Percentiles rank a stretch among this genome's conserved stretches.
These are phyloP conservation scores for Oryza glaberrima DNA, from an alignment of 176 grass and related monocot genomes.

Conservation along the genomic window DNA sequence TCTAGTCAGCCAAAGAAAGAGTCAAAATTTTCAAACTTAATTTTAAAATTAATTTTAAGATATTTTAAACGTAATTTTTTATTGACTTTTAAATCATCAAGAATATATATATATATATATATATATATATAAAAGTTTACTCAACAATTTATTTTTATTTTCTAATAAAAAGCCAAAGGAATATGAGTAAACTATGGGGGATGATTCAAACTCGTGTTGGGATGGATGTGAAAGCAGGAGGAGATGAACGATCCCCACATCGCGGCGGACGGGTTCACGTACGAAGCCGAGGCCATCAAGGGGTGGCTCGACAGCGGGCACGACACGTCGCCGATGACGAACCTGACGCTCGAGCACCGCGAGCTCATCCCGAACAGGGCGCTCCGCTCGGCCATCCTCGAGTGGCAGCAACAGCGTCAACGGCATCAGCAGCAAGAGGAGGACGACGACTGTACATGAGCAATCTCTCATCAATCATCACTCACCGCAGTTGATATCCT, in stretches of 20 bases:
- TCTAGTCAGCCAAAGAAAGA: too few relatives aligned
- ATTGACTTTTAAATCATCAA: too few relatives aligned
- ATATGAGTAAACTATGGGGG: too few relatives aligned
- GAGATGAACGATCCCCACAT: slow-evolving; percentile 63
- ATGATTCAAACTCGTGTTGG: neutral
- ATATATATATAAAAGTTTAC: too few relatives aligned
- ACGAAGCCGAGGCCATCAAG: slow-evolving; percentile 66
- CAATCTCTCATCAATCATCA: neutral
- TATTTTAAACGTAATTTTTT: too few relatives aligned
- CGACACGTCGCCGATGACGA: slow-evolving; percentile 70
- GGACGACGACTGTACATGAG: neutral
- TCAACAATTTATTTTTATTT: too few relatives aligned
- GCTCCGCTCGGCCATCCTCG: slow-evolving; percentile 67
- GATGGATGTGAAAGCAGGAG: slow-evolving; percentile 36
- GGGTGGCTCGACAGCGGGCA: slow-evolving; percentile 60
- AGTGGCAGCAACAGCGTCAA: slow-evolving; percentile 44
- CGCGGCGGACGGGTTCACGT: slow-evolving; percentile 66
- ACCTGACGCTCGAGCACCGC: slow-evolving; percentile 49
- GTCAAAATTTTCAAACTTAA: too few relatives aligned
- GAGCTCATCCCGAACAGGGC: slow-evolving; percentile 63
- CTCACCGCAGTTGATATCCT: neutral
- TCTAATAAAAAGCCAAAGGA: too few relatives aligned
- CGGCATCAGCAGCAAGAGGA: neutral
- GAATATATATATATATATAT: too few relatives aligned
- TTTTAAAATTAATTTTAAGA: too few relatives aligned